A percentile compares a stretch with the other conserved stretches of the same genome.
These are phyloP conservation scores for Erythrophleum fordii DNA, from an alignment of 306 rosid species.

Conservation along the genomic window DNA sequence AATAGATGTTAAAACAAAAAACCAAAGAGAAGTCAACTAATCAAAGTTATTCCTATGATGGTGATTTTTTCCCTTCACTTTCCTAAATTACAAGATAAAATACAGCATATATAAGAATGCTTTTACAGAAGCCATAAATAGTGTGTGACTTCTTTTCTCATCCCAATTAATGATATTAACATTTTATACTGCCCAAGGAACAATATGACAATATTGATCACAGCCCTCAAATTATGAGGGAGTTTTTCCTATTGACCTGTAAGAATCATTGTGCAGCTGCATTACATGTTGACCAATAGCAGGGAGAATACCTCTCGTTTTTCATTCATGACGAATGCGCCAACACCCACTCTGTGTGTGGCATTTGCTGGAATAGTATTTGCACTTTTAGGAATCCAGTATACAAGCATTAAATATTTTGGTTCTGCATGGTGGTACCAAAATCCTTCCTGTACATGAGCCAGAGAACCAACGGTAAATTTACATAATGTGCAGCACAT, in stretches of 20 bases:
- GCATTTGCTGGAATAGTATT: conserved; percentile 72
- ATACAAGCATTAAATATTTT: conserved; percentile 69
- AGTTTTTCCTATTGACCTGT: conserved; percentile 13
- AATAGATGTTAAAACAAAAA: conserved; percentile 3
- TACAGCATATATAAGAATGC: conserved; percentile 1
- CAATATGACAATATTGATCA: neutral
- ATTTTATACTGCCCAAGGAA: conserved; percentile 21
- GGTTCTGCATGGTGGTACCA: conserved; percentile 90
- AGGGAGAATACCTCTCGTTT: conserved; percentile 61
- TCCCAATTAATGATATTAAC: neutral
- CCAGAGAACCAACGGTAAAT: conserved; percentile 2
- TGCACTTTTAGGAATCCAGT: conserved; percentile 66
- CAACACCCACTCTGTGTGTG: conserved; percentile 71
- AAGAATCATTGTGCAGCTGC: neutral
- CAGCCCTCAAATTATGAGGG: conserved; percentile 1
- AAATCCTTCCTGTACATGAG: conserved; percentile 69
- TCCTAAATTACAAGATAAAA: neutral
- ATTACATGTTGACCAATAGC: neutral
- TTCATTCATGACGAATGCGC: conserved; percentile 72
- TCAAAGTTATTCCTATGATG: conserved; percentile 8
- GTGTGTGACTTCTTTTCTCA: neutral
- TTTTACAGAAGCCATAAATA: neutral
- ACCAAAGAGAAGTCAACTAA: neutral
- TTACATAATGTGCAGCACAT: conserved; percentile 12
- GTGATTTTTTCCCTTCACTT: conserved; percentile 12